phyloP scores from a whole-genome alignment of 495 filamentous ascomycete species.

The Aspergillus egyptiacus region DNA sequence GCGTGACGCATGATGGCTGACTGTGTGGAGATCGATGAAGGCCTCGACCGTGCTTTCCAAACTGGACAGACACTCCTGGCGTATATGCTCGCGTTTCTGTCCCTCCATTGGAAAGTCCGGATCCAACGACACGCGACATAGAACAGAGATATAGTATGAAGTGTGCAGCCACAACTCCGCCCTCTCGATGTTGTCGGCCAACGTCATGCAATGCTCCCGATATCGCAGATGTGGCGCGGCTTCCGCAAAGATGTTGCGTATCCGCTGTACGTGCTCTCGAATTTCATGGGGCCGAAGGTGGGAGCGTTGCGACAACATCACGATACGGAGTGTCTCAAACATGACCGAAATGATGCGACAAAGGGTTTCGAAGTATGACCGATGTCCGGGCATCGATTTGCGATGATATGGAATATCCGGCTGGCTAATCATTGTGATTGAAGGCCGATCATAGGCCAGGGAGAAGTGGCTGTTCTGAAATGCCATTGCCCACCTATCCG shows the following conservation, averaged over 20 bases:
- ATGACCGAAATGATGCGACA: slow-evolving; percentile 48
- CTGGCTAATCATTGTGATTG: slow-evolving; percentile 48
- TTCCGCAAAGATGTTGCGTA: slow-evolving; percentile 46
- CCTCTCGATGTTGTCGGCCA: slow-evolving; percentile 50
- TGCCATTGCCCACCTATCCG: slow-evolving; percentile 53
- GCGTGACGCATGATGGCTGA: slow-evolving; percentile 37
- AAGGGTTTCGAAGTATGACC: slow-evolving; percentile 50
- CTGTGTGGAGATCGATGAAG: slow-evolving; percentile 42
- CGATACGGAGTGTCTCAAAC: slow-evolving; percentile 49
- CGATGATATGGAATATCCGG: slow-evolving; percentile 44
- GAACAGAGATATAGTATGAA: slow-evolving; percentile 53
- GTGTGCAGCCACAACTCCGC: slow-evolving; percentile 52
- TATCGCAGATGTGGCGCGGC: slow-evolving; percentile 49
- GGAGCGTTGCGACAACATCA: slow-evolving; percentile 38
- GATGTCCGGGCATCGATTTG: slow-evolving; percentile 43
- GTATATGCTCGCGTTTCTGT: slow-evolving; percentile 32
- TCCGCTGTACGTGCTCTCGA: slow-evolving; percentile 44
- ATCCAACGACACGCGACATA: slow-evolving; percentile 52
- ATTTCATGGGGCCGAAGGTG: slow-evolving; percentile 42
- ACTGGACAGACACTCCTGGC: slow-evolving; percentile 39
- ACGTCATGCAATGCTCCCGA: slow-evolving; percentile 38
- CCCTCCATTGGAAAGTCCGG: slow-evolving; percentile 34
- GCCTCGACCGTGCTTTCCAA: slow-evolving; percentile 39
- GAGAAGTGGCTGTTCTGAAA: slow-evolving; percentile 59
- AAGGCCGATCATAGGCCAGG: slow-evolving; percentile 54